phyloP scores from a whole-genome alignment of 768 basidiomycete species.

The Exsudoporus frostii region DNA sequence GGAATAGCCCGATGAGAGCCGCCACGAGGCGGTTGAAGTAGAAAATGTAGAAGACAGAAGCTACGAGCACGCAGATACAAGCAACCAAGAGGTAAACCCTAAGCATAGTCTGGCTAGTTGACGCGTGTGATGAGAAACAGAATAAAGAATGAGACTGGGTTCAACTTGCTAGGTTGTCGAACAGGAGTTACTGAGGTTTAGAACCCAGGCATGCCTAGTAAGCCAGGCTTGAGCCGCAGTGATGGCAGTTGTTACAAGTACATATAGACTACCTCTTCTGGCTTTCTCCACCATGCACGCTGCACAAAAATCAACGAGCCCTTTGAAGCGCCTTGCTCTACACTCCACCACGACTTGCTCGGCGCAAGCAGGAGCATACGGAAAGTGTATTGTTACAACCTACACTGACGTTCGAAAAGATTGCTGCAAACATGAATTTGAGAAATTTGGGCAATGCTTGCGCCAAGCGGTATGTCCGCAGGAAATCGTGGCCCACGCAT shows the following conservation, averaged over 20 bases:
- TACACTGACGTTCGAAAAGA: constrained; percentile 86
- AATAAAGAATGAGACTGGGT: not conserved
- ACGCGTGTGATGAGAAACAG: not conserved
- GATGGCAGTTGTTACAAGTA: not conserved
- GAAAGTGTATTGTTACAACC: constrained; percentile 78
- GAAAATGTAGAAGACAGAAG: constrained; percentile 75
- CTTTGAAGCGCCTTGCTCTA: constrained; percentile 63
- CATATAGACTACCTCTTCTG: not conserved
- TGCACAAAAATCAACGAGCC: constrained; percentile 35
- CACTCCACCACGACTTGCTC: constrained; percentile 73
- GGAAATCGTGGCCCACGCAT: not conserved
- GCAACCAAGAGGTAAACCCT: constrained; percentile 58
- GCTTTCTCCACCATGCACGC: constrained; percentile 16
- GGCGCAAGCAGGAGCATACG: constrained; percentile 73
- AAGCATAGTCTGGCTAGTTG: constrained; percentile 41
- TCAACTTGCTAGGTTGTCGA: not conserved
- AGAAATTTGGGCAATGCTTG: constrained; percentile 79
- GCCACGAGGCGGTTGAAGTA: constrained; percentile 89
- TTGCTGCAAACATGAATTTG: constrained; percentile 81
- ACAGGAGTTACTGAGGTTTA: not conserved
- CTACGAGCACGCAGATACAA: constrained; percentile 54
- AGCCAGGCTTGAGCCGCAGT: not conserved
- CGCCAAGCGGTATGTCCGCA: constrained; percentile 63
- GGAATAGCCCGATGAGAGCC: constrained; percentile 55
- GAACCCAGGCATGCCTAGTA: constrained; percentile 6